Percentiles rank a stretch among this genome's conserved stretches.
Conservation (phyloP, 345 rosid genomes). For the Raphanus sativus region DNA sequence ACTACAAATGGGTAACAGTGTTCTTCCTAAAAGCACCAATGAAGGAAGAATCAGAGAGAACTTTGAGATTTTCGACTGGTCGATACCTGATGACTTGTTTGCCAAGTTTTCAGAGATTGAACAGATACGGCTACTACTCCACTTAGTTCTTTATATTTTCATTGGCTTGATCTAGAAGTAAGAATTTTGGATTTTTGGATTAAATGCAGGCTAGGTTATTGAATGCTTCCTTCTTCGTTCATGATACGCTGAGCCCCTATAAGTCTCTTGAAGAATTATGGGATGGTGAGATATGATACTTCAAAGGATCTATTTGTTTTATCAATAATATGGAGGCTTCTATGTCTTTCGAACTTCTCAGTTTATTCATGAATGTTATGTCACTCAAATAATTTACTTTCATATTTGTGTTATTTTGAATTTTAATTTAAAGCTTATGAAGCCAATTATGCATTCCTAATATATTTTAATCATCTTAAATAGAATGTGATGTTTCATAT, state of each 20-base stretch:
- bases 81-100: slow-evolving; percentile 68
- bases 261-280: slow-evolving; percentile 70
- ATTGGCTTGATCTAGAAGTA: not conserved
- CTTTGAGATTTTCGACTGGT: slow-evolving; percentile 68
- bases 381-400: not conserved
- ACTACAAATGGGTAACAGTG: slow-evolving; percentile 80
- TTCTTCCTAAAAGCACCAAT: slow-evolving; percentile 81
- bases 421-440: no score
- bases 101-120: slow-evolving; percentile 59
- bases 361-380: slow-evolving; percentile 4
- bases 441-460: not conserved
- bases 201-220: slow-evolving; percentile 58
- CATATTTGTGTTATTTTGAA: not conserved
- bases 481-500: not conserved
- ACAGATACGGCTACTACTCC: slow-evolving; percentile 42
- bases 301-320: not conserved
- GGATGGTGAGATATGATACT: slow-evolving; percentile 81
- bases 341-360: not conserved
- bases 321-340: not conserved
- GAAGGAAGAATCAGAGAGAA: slow-evolving; percentile 69
- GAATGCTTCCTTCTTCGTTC: slow-evolving; percentile 46
- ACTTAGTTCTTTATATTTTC: not conserved
- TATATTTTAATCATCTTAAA: not conserved
- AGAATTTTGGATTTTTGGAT: not conserved
- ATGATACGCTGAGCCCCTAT: slow-evolving; percentile 58